A percentile compares a stretch with the other conserved stretches of the same genome.
These are phyloP conservation scores for Chlamydomonas eustigma DNA, from an alignment of 139 green algal species.

Conservation along the genomic window DNA sequence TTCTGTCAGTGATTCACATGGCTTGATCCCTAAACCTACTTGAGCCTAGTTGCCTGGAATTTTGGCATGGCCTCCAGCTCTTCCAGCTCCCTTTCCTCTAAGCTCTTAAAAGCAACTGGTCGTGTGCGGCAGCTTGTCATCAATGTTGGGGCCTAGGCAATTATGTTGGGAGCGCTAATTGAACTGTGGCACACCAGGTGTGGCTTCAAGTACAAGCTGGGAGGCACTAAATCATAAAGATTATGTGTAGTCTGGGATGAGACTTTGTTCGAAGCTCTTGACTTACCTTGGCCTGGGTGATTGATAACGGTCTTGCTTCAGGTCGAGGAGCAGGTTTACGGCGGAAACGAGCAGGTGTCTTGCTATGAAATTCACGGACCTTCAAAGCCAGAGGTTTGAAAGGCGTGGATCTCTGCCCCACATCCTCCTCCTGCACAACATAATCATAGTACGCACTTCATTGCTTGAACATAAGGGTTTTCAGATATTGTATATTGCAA, in stretches of 20 bases:
- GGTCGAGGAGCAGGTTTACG: background rate
- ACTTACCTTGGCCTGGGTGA: slow-evolving; percentile 5
- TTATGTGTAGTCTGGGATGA: no score
- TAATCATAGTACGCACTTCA: no score
- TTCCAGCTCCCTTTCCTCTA: background rate
- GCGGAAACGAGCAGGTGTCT: slow-evolving; percentile 28
- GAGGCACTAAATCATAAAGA: no score
- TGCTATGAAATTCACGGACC: slow-evolving; percentile 31
- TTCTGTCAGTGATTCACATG: no score
- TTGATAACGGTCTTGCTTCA: background rate
- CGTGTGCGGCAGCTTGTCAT: background rate
- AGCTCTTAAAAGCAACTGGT: background rate
- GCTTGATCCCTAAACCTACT: background rate
- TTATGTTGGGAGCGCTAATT: no score
- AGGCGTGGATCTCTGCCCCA: background rate
- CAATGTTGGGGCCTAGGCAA: background rate
- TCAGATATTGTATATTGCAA: no score
- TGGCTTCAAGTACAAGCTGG: no score
- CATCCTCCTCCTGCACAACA: background rate
- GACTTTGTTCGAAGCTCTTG: background rate
- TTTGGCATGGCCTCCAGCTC: slow-evolving; percentile 7
- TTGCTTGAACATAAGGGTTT: no score
- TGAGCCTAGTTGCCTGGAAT: slow-evolving; percentile 1
- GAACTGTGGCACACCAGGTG: no score
- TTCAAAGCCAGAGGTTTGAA: slow-evolving; percentile 22